Conservation (phyloP, 176 grass and related monocot species). For the Tuctoria greenei region DNA sequence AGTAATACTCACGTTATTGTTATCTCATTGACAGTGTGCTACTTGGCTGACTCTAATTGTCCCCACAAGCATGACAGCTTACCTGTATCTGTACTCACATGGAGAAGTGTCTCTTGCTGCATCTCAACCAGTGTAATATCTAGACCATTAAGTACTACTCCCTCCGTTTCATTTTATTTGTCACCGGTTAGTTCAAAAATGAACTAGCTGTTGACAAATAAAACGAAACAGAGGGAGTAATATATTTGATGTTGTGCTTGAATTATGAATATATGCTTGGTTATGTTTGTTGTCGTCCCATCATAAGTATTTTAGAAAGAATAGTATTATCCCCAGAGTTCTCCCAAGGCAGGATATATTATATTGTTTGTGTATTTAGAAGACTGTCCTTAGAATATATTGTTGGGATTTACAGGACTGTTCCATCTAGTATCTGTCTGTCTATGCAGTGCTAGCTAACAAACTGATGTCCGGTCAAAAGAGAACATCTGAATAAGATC, state of each 20-base stretch:
- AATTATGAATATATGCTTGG: background rate
- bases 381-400: background rate
- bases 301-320: background rate
- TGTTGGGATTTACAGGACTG: background rate
- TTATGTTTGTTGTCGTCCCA: conserved; percentile 17
- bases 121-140: conserved; percentile 96
- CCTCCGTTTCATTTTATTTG: too few species aligned
- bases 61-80: conserved; percentile 97
- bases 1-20: background rate
- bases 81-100: conserved; percentile 93
- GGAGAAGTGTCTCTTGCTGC: conserved; percentile 91
- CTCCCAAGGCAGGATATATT: background rate
- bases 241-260: conserved; percentile 26
- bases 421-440: background rate
- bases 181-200: too few species aligned
- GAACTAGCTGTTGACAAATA: too few species aligned
- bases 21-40: conserved; percentile 70
- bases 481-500: background rate
- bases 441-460: background rate
- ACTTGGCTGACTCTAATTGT: conserved; percentile 92
- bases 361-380: background rate
- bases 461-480: background rate
- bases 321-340: background rate
- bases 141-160: conserved; percentile 29
- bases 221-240: too few species aligned